A percentile compares a stretch with the other conserved stretches of the same genome.
Evolutionary conservation across 257 asterid genomes (phyloP).

Genomic region (Solanum lycopersicoides): DNA sequence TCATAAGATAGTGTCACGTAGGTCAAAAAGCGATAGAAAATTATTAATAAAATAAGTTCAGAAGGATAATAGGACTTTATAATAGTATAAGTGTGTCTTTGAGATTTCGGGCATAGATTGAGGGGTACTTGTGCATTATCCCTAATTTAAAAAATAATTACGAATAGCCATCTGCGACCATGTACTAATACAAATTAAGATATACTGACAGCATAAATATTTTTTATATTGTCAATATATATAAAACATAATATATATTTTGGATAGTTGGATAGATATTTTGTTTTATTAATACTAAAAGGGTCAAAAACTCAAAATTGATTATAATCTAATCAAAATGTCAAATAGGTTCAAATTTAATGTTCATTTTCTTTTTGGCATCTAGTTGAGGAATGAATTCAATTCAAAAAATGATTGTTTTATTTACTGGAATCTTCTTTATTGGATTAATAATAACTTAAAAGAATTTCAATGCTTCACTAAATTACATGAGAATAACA

Average conservation of each 20-base stretch:
- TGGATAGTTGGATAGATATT: neutral
- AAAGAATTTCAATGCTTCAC: neutral
- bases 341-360: neutral
- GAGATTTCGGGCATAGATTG: too few species aligned
- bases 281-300: neutral
- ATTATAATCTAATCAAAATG: neutral
- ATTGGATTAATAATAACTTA: neutral
- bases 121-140: too few species aligned
- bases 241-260: too few species aligned
- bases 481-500: neutral
- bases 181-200: too few species aligned
- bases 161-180: fast-evolving
- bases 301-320: neutral
- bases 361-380: neutral
- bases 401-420: neutral
- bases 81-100: too few species aligned
- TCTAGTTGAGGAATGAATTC: neutral
- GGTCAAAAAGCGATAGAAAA: too few species aligned
- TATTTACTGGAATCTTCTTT: neutral
- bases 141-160: too few species aligned
- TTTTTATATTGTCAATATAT: neutral
- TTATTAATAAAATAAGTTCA: too few species aligned
- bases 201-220: too few species aligned
- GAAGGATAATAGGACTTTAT: too few species aligned
- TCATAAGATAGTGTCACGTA: too few species aligned